Evolutionary conservation across 2,329 filamentous ascomycete genomes (phyloP).

Genomic region (Sporothrix phasma): DNA sequence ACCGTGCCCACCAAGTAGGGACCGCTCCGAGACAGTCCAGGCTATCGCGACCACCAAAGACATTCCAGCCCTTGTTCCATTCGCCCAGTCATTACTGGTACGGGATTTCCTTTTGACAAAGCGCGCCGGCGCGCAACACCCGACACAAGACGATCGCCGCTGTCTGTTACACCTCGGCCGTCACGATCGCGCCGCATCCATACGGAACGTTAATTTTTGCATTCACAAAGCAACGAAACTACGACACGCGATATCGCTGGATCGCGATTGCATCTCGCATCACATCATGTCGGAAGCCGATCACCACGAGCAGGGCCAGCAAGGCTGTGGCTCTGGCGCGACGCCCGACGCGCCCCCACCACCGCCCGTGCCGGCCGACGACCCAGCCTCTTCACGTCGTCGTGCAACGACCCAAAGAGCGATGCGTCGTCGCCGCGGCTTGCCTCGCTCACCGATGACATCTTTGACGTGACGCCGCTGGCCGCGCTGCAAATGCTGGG

Average conservation of each 20-base stretch:
- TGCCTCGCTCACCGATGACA: slow-evolving; percentile 41
- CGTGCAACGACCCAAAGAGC: not conserved
- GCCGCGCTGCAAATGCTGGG: slow-evolving; percentile 74
- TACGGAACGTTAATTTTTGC: not conserved
- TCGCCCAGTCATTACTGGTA: not conserved
- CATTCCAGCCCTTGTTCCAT: not conserved
- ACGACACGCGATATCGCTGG: not conserved
- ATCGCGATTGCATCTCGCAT: not conserved
- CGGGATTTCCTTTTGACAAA: not conserved
- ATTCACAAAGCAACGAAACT: not conserved
- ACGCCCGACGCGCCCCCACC: slow-evolving; percentile 27
- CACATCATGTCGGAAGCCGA: slow-evolving; percentile 4
- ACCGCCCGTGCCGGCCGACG: slow-evolving; percentile 33
- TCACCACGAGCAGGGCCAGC: not conserved
- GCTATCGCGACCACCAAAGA: no score
- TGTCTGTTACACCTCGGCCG: not conserved
- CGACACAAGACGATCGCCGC: not conserved
- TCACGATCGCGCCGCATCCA: not conserved
- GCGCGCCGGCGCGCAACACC: slow-evolving; percentile 9
- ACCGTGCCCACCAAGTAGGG: no score
- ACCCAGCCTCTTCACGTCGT: slow-evolving; percentile 24
- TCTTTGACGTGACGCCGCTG: slow-evolving; percentile 62
- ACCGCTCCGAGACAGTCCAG: not conserved
- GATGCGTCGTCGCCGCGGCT: slow-evolving; percentile 16
- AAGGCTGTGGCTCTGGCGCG: not conserved